Conservation (phyloP, 805 yeast species). For the Trichomonascus vanleenenianus region DNA sequence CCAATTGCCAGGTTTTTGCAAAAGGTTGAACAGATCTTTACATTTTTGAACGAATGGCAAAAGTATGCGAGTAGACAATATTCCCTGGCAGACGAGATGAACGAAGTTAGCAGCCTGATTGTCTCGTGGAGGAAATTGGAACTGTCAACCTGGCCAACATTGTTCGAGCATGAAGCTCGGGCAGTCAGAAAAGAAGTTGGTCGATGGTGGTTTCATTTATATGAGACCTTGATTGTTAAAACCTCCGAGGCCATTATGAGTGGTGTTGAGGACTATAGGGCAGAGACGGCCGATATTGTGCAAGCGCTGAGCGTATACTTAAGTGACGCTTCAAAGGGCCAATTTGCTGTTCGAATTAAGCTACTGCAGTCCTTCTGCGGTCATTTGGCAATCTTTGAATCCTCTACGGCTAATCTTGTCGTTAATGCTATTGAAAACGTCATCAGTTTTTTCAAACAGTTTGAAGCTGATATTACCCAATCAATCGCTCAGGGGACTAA, state of each 20-base stretch:
- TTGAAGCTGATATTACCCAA: conserved; percentile 41
- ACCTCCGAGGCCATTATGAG: conserved; percentile 28
- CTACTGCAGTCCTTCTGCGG: conserved; percentile 56
- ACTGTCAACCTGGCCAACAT: conserved; percentile 72
- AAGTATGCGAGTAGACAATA: conserved; percentile 78
- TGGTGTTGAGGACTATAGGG: conserved; percentile 27
- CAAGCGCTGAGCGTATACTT: conserved; percentile 67
- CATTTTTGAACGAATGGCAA: conserved; percentile 86
- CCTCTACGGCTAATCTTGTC: conserved; percentile 17
- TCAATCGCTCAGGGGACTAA: conserved; percentile 41
- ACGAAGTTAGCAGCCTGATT: conserved; percentile 55
- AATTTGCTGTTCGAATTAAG: conserved; percentile 49
- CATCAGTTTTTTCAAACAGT: conserved; percentile 60
- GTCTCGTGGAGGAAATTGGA: conserved; percentile 90
- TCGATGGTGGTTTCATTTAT: conserved; percentile 88
- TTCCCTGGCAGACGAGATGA: conserved; percentile 49
- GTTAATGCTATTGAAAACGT: conserved; percentile 47
- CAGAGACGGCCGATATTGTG: conserved; percentile 29
- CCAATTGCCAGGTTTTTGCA: conserved; percentile 74
- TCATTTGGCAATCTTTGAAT: conserved; percentile 35
- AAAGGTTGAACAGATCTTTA: conserved; percentile 80
- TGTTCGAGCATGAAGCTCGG: conserved; percentile 58
- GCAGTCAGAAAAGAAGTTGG: conserved; percentile 44
- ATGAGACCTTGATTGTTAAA: conserved; percentile 51
- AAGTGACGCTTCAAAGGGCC: conserved; percentile 72